Evolutionary conservation across 2,329 filamentous ascomycete genomes (phyloP).

Genomic region (Penicillium sp.): DNA sequence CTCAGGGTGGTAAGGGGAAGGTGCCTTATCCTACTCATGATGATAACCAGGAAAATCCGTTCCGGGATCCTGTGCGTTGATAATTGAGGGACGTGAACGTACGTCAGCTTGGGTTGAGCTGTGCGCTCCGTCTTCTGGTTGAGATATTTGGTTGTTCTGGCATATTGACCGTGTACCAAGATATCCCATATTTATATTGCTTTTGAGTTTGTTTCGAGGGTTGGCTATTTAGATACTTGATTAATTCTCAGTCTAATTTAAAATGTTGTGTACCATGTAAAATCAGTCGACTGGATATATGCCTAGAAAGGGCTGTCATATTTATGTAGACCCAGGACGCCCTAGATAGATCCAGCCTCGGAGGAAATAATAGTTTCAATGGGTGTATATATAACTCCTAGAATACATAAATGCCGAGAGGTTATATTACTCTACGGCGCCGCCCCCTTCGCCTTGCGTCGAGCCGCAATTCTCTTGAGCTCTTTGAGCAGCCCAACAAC

Average conservation of each 20-base stretch:
- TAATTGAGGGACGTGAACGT: neutral
- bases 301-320: neutral
- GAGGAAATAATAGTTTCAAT: neutral
- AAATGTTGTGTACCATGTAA: neutral
- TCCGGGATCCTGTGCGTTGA: constrained; percentile 1
- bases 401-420: neutral
- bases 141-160: neutral
- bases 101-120: neutral
- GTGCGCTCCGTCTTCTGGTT: neutral
- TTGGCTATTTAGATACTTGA: neutral
- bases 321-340: neutral
- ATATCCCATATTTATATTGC: constrained; percentile 2
- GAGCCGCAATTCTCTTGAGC: constrained; percentile 54
- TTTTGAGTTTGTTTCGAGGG: neutral
- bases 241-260: neutral
- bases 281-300: neutral
- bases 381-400: constrained; percentile 6
- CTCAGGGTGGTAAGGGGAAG: constrained; percentile 16
- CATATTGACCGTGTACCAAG: constrained; percentile 1
- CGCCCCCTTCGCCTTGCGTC: constrained; percentile 28
- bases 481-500: constrained; percentile 82
- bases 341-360: neutral
- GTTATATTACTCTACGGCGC: constrained; percentile 2
- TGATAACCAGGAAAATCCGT: constrained; percentile 4
- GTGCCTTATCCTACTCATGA: constrained; percentile 28